These are phyloP conservation scores for Hemileccinum impolitum DNA, from an alignment of 768 basidiomycete genomes.

Conservation along the genomic window DNA sequence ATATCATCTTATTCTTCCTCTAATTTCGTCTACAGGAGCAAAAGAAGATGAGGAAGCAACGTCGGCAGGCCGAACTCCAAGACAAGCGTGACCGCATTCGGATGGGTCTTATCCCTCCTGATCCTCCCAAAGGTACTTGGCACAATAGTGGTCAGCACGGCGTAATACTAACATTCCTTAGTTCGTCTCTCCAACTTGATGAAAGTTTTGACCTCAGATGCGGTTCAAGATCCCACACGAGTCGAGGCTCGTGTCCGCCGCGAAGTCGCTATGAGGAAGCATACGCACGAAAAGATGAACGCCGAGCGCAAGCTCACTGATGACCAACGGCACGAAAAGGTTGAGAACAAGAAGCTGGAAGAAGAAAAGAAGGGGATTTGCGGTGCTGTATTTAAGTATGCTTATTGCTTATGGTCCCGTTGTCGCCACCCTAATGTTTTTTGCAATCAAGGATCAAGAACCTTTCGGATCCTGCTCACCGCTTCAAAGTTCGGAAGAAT, in stretches of 20 bases:
- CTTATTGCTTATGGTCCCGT: constrained; percentile 15
- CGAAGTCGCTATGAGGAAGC: constrained; percentile 88
- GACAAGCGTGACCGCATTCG: constrained; percentile 93
- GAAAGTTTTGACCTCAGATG: constrained; percentile 96
- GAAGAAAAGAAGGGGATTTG: constrained; percentile 83
- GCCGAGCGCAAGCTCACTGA: constrained; percentile 87
- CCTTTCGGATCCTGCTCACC: constrained; percentile 87
- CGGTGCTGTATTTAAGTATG: constrained; percentile 90
- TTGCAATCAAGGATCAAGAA: constrained; percentile 59
- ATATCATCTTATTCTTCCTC: not conserved
- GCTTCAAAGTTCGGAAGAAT: constrained; percentile 96
- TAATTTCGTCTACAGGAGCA: constrained; percentile 53
- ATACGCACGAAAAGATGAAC: constrained; percentile 92
- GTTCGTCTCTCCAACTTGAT: constrained; percentile 95
- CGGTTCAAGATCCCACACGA: constrained; percentile 95
- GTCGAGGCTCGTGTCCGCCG: constrained; percentile 93
- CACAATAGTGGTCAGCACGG: too few species aligned
- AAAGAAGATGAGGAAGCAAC: constrained; percentile 95
- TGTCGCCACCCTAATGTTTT: not conserved
- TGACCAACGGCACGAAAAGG: constrained; percentile 85
- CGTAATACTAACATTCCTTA: constrained; percentile 25
- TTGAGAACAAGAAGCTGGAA: constrained; percentile 79
- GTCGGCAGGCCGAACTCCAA: constrained; percentile 83
- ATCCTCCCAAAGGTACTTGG: constrained; percentile 82
- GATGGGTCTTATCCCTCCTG: constrained; percentile 95